phyloP scores from a whole-genome alignment of 768 basidiomycete genomes.

The Suillus subluteus region DNA sequence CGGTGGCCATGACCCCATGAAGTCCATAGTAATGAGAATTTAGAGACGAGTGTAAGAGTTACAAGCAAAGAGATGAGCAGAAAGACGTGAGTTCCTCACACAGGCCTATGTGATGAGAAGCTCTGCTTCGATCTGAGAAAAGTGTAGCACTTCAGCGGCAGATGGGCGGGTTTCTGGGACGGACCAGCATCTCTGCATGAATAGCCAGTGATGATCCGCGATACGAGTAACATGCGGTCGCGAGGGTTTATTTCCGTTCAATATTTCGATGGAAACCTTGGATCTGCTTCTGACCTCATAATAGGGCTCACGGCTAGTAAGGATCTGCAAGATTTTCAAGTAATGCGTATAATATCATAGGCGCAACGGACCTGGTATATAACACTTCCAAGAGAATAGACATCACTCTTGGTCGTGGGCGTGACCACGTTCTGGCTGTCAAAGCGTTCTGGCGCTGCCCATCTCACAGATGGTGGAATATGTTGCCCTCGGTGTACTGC shows the following conservation, averaged over 20 bases:
- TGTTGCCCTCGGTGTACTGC: background rate
- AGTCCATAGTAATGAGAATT: background rate
- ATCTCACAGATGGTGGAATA: slow-evolving; percentile 11
- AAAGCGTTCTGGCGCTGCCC: slow-evolving; percentile 14
- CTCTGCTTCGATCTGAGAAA: background rate
- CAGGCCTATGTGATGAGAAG: background rate
- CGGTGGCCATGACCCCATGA: background rate
- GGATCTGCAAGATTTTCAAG: slow-evolving; percentile 5
- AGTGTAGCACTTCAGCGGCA: background rate
- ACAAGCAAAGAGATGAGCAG: background rate
- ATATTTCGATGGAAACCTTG: slow-evolving; percentile 1
- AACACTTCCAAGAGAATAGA: slow-evolving; percentile 11
- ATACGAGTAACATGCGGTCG: slow-evolving; percentile 3
- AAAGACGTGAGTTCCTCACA: background rate
- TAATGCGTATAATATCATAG: background rate
- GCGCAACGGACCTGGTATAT: slow-evolving; percentile 11
- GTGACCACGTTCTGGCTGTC: background rate
- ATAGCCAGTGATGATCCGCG: slow-evolving; percentile 4
- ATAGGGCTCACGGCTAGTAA: slow-evolving; percentile 13
- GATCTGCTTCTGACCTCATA: background rate
- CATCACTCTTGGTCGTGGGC: slow-evolving; percentile 5
- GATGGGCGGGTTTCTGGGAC: background rate
- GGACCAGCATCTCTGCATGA: slow-evolving; percentile 16
- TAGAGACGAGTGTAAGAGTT: background rate
- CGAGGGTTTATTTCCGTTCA: slow-evolving; percentile 1